Percentiles rank a stretch among this genome's conserved stretches.
phyloP scores from a whole-genome alignment of 208 protist genomes.

The Leishmania guyanensis region DNA sequence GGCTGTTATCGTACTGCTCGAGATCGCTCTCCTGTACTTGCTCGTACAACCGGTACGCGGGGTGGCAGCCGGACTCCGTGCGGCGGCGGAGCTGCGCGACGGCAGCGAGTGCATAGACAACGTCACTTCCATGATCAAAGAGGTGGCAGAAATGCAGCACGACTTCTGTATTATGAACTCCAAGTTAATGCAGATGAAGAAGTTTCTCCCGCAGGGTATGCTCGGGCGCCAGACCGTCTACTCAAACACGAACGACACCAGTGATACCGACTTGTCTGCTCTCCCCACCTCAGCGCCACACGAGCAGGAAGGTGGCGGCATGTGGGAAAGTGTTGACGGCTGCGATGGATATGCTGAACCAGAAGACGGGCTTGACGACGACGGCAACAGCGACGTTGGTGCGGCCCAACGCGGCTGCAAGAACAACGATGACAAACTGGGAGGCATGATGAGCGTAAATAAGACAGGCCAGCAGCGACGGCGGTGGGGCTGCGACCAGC shows the following conservation, averaged over 20 bases:
- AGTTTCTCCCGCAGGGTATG: slow-evolving; percentile 50
- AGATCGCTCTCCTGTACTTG: slow-evolving; percentile 43
- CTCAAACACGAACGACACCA: not conserved
- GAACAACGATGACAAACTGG: not conserved
- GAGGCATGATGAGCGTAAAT: not conserved
- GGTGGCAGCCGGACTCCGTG: slow-evolving; percentile 34
- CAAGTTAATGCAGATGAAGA: slow-evolving; percentile 64
- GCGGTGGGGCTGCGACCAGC: not conserved
- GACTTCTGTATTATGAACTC: slow-evolving; percentile 52
- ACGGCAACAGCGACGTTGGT: not conserved
- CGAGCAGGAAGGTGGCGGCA: not conserved
- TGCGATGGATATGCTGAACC: not conserved
- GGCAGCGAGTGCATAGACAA: slow-evolving; percentile 26
- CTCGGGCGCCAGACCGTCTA: slow-evolving; percentile 12
- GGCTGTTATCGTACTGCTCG: slow-evolving; percentile 26
- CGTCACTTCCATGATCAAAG: slow-evolving; percentile 38
- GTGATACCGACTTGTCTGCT: slow-evolving; percentile 8
- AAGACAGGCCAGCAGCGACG: not conserved
- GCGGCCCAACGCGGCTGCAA: not conserved
- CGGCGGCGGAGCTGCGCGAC: slow-evolving; percentile 46
- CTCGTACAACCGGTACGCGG: slow-evolving; percentile 44
- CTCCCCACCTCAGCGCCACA: not conserved
- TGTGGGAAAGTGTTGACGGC: not conserved
- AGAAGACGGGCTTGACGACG: slow-evolving; percentile 2
- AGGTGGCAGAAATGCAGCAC: slow-evolving; percentile 53